These are phyloP conservation scores for Candida schatavii DNA, from an alignment of 805 yeast species.

Conservation along the genomic window DNA sequence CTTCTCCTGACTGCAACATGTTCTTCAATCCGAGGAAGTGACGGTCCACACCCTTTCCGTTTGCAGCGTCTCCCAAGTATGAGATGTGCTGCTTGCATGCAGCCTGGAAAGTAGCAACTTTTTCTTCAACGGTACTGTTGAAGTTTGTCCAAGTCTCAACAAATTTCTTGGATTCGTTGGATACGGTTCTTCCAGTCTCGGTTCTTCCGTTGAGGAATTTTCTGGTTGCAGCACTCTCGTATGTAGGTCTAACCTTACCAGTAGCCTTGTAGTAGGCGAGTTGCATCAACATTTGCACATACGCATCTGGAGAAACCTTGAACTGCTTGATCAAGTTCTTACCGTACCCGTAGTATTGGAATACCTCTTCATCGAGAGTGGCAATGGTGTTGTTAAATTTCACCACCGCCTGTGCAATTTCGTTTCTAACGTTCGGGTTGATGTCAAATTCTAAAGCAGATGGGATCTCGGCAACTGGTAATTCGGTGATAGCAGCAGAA, in stretches of 20 bases:
- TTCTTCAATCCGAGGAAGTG: constrained; percentile 87
- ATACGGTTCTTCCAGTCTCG: constrained; percentile 86
- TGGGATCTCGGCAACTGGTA: constrained; percentile 8
- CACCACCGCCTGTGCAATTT: constrained; percentile 53
- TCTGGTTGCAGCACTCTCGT: constrained; percentile 95
- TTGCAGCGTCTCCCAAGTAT: constrained; percentile 73
- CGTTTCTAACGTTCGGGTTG: constrained; percentile 45
- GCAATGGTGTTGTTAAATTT: constrained; percentile 58
- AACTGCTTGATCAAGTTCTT: constrained; percentile 79
- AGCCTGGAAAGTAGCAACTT: constrained; percentile 62
- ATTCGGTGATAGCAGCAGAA: neutral
- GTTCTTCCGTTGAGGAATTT: constrained; percentile 88
- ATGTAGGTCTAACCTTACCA: constrained; percentile 82
- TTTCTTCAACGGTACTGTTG: constrained; percentile 47
- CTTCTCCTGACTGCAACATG: constrained; percentile 57
- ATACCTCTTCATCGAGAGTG: constrained; percentile 70
- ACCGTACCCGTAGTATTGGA: constrained; percentile 83
- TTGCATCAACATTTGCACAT: constrained; percentile 85
- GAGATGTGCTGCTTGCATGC: constrained; percentile 74
- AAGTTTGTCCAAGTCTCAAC: constrained; percentile 72
- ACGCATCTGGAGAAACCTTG: constrained; percentile 91
- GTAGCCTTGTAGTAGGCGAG: constrained; percentile 82
- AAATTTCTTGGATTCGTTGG: constrained; percentile 65
- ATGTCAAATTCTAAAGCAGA: constrained; percentile 52
- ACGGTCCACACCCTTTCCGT: constrained; percentile 89